Evolutionary conservation across 2,329 filamentous ascomycete genomes (phyloP).

Genomic region (Trichoderma sp.): DNA sequence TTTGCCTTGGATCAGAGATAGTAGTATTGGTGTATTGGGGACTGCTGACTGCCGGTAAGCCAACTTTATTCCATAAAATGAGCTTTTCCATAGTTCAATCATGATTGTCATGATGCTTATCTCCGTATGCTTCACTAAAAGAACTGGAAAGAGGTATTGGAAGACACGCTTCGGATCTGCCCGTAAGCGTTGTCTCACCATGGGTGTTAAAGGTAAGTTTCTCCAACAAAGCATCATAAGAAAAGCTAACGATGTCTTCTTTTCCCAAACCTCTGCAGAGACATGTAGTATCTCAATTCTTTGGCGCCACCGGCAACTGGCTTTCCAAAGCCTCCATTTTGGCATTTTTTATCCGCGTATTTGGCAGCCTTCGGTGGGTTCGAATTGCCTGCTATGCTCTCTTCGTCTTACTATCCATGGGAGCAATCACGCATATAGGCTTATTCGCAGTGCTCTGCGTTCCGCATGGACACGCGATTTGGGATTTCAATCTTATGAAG

Average conservation of each 20-base stretch:
- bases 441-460: constrained; percentile 8
- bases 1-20: constrained; percentile 3
- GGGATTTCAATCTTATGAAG: neutral
- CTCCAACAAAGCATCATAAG: neutral
- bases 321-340: constrained; percentile 4
- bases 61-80: neutral
- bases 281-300: constrained; percentile 11
- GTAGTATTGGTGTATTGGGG: neutral
- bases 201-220: constrained; percentile 5
- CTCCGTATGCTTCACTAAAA: neutral
- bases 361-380: constrained; percentile 11
- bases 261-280: neutral
- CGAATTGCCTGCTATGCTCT: constrained; percentile 3
- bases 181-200: neutral
- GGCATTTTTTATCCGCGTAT: constrained; percentile 2
- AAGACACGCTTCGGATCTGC: constrained; percentile 9
- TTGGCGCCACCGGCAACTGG: neutral
- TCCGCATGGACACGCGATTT: neutral
- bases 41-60: constrained; percentile 5
- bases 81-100: neutral
- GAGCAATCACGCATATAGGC: neutral
- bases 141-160: neutral
- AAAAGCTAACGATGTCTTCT: neutral
- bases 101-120: neutral
- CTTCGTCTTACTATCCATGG: neutral